phyloP scores from a whole-genome alignment of 352 stramenopile genomes.

The Peronospora farinosa region DNA sequence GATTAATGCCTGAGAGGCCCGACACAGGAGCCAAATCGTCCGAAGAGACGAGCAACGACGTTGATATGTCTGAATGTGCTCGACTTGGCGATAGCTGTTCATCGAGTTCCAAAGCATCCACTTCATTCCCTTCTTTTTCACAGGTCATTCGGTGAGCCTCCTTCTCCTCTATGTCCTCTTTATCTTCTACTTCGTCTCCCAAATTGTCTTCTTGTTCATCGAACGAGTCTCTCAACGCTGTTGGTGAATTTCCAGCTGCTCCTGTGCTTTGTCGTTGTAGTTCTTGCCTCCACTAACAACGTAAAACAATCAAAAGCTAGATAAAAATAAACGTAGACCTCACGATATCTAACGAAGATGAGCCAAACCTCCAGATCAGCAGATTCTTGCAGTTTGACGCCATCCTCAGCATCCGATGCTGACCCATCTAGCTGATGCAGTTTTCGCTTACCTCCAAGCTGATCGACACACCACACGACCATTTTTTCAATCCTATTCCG shows the following conservation, averaged over 20 bases:
- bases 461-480: not conserved
- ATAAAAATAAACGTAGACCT: too few relatives aligned
- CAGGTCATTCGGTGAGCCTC: not conserved
- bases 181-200: constrained; percentile 4
- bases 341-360: too few relatives aligned
- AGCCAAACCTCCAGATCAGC: constrained; percentile 9
- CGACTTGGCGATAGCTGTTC: constrained; percentile 1
- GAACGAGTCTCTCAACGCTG: not conserved
- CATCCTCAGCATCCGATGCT: constrained; percentile 17
- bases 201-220: not conserved
- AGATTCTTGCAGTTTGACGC: constrained; percentile 13
- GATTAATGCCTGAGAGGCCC: constrained; percentile 30
- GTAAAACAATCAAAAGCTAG: not conserved
- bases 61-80: not conserved
- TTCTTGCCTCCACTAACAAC: not conserved
- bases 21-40: constrained; percentile 36
- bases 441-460: constrained; percentile 36
- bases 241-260: constrained; percentile 1
- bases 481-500: not conserved
- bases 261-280: not conserved
- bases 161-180: not conserved
- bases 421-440: constrained; percentile 33
- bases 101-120: not conserved
- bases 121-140: constrained; percentile 7
- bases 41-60: constrained; percentile 18